Percentiles rank a stretch among this genome's conserved stretches.
These are phyloP conservation scores for Aquilaria sinensis DNA, from an alignment of 345 rosid species.

Conservation along the genomic window DNA sequence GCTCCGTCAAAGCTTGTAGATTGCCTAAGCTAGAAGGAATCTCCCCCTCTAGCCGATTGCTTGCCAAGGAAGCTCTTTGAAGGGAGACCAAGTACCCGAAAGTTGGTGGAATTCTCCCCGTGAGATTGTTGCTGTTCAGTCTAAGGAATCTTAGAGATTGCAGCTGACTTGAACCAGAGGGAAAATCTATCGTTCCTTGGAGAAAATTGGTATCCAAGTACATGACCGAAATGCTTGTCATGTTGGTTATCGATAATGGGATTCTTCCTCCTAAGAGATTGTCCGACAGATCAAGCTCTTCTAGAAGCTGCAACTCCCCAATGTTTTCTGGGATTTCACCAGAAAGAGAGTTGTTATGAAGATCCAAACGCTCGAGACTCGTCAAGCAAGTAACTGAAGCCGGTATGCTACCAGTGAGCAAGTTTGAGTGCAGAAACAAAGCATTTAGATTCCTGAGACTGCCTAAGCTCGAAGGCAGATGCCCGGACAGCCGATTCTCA, in stretches of 20 bases:
- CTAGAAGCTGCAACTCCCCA: conserved; percentile 30
- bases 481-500: conserved; percentile 42
- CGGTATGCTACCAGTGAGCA: conserved; percentile 30
- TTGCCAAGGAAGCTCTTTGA: conserved; percentile 39
- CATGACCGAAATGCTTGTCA: conserved; percentile 31
- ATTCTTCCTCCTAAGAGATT: conserved; percentile 32
- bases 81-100: conserved; percentile 36
- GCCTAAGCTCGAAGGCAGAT: conserved; percentile 36
- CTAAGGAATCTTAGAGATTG: conserved; percentile 35
- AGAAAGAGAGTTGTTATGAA: conserved; percentile 32
- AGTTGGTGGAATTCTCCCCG: conserved; percentile 28
- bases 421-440: conserved; percentile 35
- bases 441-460: conserved; percentile 28
- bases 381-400: conserved; percentile 33
- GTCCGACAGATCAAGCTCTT: conserved; percentile 44
- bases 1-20: conserved; percentile 39
- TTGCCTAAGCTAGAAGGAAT: conserved; percentile 39
- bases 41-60: conserved; percentile 38
- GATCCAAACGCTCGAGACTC: conserved; percentile 33
- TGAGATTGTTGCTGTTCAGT: conserved; percentile 36
- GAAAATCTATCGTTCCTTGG: conserved; percentile 35
- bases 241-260: conserved; percentile 30
- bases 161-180: conserved; percentile 31
- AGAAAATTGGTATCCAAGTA: conserved; percentile 38
- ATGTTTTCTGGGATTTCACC: conserved; percentile 34